Base-by-base conservation (phyloP, 2,329 filamentous ascomycete genomes). In the Penicillium sp. region DNA sequence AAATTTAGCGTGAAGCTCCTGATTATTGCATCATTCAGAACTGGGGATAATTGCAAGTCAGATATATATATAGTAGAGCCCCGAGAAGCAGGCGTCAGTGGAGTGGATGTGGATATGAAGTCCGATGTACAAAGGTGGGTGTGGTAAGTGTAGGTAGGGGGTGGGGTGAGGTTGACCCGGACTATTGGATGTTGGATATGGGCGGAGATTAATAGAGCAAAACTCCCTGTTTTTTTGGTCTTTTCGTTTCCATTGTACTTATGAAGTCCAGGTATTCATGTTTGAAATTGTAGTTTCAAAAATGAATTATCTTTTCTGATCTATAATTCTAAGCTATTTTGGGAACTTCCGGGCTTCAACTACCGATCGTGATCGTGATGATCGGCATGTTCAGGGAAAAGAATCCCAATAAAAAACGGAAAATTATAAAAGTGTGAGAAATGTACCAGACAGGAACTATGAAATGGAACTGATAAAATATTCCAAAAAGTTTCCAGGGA, bases 181-280 rank as follows among this genome's bases (percentile, higher is more conserved):
- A n/a, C n/a, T 35, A 21, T 31, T 31, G 22, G 47, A 49, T 19
- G 58, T 57, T 62, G 64, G 64, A 59, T 48, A 64, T 61, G 59
- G 66, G 66, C 66, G 65, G 65, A 60, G 59, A 65, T 64, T 62
- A 62, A 57, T 19, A 11, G 19, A 42, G 56, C 39, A 47, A 35
- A 56, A 43, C 39, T 27, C 22, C 43, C 21, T 14, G 24, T 42
- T 50, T 39, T 35, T 42, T 44, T 26, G 31, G 42, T 22, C 29
- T 2, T 19, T 45, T 16, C 43, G 14, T 45, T 16, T 31, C 39
- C 42, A 8, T 27, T 26, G 26, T 45, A 8, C 43, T 14, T 6
- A 33, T 33, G 14, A 6, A 33, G 31, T 16, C 1, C 31, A 16
- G 31, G 4, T 11, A 16, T 13, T 16, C 14, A 33, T 14, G 5